phyloP scores from a whole-genome alignment of 1,139 yeast species.

The Candida frijolesensis region DNA sequence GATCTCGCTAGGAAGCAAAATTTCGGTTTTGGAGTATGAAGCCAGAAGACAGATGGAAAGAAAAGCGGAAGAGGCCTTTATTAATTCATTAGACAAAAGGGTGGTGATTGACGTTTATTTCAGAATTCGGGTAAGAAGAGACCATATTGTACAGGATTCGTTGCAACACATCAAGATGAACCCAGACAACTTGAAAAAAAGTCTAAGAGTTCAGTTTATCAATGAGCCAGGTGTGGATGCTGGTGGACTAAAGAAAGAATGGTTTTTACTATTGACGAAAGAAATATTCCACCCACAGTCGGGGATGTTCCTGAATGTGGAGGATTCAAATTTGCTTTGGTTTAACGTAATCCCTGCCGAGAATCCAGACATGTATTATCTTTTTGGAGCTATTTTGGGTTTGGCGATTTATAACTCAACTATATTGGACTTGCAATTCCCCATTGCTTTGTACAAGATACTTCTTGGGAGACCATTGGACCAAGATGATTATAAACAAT shows the following conservation, averaged over 20 bases:
- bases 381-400: conserved; percentile 85
- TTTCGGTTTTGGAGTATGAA: conserved; percentile 78
- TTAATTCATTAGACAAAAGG: conserved; percentile 67
- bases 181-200: conserved; percentile 68
- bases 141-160: conserved; percentile 72
- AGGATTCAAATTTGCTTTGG: conserved; percentile 78
- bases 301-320: conserved; percentile 63
- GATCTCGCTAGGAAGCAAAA: conserved; percentile 80
- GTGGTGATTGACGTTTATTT: conserved; percentile 68
- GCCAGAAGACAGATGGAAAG: conserved; percentile 82
- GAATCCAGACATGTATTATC: conserved; percentile 58
- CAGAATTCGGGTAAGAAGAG: conserved; percentile 67
- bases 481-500: conserved; percentile 62
- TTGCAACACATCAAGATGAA: conserved; percentile 61
- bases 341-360: conserved; percentile 56
- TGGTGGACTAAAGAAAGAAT: conserved; percentile 90
- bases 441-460: conserved; percentile 74
- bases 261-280: conserved; percentile 77
- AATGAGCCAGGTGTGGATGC: conserved; percentile 94
- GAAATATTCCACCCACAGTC: conserved; percentile 68
- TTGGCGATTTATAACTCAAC: conserved; percentile 90
- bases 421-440: conserved; percentile 77
- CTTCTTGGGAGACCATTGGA: conserved; percentile 58
- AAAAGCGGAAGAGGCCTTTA: conserved; percentile 88
- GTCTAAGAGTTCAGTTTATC: conserved; percentile 74